These are phyloP conservation scores for Alternaria angustiovoidea DNA, from an alignment of 2,329 filamentous ascomycete genomes.

Conservation along the genomic window DNA sequence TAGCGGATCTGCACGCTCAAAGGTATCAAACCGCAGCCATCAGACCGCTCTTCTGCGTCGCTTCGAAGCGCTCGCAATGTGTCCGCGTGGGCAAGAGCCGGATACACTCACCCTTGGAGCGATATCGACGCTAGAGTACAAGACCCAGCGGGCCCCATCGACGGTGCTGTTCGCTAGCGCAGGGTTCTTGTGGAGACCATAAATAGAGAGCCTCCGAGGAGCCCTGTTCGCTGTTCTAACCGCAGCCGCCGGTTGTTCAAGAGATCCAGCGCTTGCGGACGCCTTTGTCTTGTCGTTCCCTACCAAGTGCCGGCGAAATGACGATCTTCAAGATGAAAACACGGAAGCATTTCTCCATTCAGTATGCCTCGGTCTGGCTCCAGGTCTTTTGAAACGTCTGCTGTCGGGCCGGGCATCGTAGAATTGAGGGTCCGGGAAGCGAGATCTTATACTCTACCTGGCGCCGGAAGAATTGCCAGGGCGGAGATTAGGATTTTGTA, in stretches of 20 bases:
- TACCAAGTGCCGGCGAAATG: conserved; percentile 3
- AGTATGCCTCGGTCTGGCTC: conserved; percentile 22
- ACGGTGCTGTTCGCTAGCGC: conserved; percentile 14
- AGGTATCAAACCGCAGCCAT: conserved; percentile 6
- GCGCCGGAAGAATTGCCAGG: conserved; percentile 30
- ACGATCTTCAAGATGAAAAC: conserved; percentile 1
- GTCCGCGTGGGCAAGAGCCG: conserved; percentile 19
- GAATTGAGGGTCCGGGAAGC: conserved; percentile 18
- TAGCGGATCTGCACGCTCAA: conserved; percentile 1
- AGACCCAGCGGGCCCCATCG: conserved; percentile 10
- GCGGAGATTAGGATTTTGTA: conserved; percentile 21
- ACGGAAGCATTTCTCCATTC: conserved; percentile 22
- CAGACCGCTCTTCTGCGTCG: conserved; percentile 18
- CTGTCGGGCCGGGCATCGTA: conserved; percentile 15
- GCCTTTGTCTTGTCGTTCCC: background rate
- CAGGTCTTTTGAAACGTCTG: conserved; percentile 11
- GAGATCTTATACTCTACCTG: conserved; percentile 17
- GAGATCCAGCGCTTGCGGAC: conserved; percentile 4
- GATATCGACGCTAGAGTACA: conserved; percentile 13
- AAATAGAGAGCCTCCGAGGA: conserved; percentile 10
- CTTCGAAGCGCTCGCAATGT: background rate
- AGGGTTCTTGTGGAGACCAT: conserved; percentile 14
- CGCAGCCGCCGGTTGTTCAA: conserved; percentile 17
- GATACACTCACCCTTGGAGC: conserved; percentile 12
- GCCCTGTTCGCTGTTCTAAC: conserved; percentile 1